phyloP scores from a whole-genome alignment of 352 stramenopile genomes.

The Pythium phragmitis region DNA sequence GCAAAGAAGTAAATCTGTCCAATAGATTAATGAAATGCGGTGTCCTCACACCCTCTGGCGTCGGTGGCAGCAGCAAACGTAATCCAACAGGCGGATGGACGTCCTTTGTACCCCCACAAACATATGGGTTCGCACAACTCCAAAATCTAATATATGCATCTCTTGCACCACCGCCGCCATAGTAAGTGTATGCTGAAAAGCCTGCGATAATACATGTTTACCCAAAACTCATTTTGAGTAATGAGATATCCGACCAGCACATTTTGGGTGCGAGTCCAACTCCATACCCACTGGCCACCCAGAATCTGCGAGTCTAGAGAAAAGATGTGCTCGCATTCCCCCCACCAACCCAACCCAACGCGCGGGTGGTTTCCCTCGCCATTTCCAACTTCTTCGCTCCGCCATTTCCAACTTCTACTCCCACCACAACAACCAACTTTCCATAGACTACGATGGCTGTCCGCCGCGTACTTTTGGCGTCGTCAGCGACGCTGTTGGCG shows the following conservation, averaged over 20 bases:
- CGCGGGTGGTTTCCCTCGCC: neutral
- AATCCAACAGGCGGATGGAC: neutral
- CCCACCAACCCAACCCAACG: neutral
- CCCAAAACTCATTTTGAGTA: neutral
- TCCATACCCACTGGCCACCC: neutral
- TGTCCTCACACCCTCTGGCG: neutral
- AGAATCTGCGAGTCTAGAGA: neutral
- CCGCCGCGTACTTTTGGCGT: conserved; percentile 4
- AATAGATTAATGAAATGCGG: neutral
- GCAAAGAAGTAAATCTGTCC: neutral
- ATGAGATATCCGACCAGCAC: neutral
- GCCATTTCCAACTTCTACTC: conserved; percentile 10
- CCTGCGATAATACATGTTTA: neutral
- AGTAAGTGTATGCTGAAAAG: neutral
- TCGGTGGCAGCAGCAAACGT: neutral
- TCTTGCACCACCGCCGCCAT: too few species aligned
- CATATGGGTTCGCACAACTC: neutral
- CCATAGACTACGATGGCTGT: conserved; percentile 7
- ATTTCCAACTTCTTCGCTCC: conserved; percentile 9
- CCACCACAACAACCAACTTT: neutral
- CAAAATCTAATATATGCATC: neutral
- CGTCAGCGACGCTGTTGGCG: neutral
- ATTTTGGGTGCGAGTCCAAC: neutral
- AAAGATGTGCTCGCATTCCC: conserved; percentile 4
- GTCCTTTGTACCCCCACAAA: neutral